phyloP scores from a whole-genome alignment of 1,139 yeast species.

The Yamadazyma kanchanaburiensis region DNA sequence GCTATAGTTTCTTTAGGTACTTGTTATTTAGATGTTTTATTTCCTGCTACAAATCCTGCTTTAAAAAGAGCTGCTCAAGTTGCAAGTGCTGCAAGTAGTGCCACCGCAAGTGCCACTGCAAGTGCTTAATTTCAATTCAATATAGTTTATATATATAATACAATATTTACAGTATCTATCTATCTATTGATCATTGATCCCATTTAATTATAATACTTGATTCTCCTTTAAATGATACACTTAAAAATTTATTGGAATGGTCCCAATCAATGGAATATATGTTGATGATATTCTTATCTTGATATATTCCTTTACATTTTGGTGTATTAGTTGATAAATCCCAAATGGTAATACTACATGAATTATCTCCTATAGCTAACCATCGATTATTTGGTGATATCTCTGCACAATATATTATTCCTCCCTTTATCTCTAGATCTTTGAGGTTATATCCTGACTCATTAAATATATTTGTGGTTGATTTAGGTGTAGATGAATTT shows the following conservation, averaged over 20 bases:
- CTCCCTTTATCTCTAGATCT: conserved; percentile 8
- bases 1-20: conserved; percentile 45
- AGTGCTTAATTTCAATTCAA: conserved; percentile 16
- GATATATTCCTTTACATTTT: conserved; percentile 6
- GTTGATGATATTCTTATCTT: conserved; percentile 37
- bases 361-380: conserved; percentile 63
- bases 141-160: no score
- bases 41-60: conserved; percentile 35
- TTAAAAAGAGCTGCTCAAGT: conserved; percentile 18
- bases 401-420: conserved; percentile 44
- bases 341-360: conserved; percentile 58
- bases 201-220: conserved; percentile 13
- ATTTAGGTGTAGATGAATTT: conserved; percentile 25
- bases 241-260: conserved; percentile 24
- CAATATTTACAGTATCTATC: no score
- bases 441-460: conserved; percentile 6
- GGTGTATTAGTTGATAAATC: conserved; percentile 20
- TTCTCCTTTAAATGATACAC: conserved; percentile 41
- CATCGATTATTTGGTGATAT: conserved; percentile 47
- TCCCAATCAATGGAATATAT: no score
- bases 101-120: conserved; percentile 11
- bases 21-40: conserved; percentile 51
- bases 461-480: conserved; percentile 8
- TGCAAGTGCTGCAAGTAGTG: conserved; percentile 13
- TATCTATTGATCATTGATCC: no score